These are phyloP conservation scores for Lactarius deliciosus DNA, from an alignment of 768 basidiomycete species.

Conservation along the genomic window DNA sequence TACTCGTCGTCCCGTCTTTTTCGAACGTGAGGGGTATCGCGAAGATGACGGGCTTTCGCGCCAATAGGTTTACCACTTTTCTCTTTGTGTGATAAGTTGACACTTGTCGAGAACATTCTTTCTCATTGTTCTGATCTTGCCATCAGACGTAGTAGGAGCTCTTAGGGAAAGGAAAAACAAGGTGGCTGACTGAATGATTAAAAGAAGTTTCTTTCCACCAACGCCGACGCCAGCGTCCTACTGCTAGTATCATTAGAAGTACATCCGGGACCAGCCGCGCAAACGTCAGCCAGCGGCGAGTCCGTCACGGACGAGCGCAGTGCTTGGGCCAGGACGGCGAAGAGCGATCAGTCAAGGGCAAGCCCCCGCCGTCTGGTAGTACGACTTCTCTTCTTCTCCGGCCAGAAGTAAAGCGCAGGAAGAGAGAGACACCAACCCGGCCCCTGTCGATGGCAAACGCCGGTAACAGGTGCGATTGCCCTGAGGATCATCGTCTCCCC, in stretches of 20 bases:
- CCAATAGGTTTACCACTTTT: background rate
- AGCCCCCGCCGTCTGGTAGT: background rate
- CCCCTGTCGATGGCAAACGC: background rate
- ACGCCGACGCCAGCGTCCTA: background rate
- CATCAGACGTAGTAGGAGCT: background rate
- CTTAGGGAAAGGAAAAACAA: background rate
- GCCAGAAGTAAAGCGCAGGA: constrained; percentile 2
- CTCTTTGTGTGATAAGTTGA: background rate
- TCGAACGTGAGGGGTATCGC: background rate
- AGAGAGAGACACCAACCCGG: background rate
- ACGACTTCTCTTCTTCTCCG: background rate
- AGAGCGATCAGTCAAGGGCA: constrained; percentile 4
- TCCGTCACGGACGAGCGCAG: constrained; percentile 28
- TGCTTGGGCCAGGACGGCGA: background rate
- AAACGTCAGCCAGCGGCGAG: constrained; percentile 3
- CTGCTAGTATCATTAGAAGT: background rate
- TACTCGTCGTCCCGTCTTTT: background rate
- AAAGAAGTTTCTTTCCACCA: constrained; percentile 9
- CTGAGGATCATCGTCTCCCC: constrained; percentile 33
- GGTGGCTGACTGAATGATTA: background rate
- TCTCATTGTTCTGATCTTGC: background rate
- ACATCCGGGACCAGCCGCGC: background rate
- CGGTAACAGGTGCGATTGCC: background rate
- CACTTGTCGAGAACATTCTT: constrained; percentile 10
- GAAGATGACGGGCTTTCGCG: constrained; percentile 3